phyloP scores from a whole-genome alignment of 2,329 filamentous ascomycete species.

The Neophaeococcomyces aloes region DNA sequence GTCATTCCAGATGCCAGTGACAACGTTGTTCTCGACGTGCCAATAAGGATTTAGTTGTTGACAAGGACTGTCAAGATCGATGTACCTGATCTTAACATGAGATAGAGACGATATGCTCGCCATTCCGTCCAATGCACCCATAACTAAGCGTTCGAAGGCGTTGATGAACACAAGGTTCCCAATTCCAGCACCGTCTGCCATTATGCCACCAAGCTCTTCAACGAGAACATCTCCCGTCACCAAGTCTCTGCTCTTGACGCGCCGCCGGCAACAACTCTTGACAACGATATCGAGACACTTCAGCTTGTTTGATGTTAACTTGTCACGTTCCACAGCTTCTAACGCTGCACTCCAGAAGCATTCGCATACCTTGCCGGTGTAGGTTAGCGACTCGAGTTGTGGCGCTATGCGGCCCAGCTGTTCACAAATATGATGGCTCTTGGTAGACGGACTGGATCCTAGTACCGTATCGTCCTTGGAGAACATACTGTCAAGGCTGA shows the following conservation, averaged over 20 bases:
- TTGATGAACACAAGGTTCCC: conserved; percentile 62
- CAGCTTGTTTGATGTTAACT: conserved; percentile 33
- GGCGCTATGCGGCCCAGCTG: conserved; percentile 52
- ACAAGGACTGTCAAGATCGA: conserved; percentile 62
- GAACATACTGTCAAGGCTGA: conserved; percentile 64
- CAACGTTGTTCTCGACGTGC: conserved; percentile 48
- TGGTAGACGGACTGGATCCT: conserved; percentile 30
- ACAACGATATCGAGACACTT: conserved; percentile 61
- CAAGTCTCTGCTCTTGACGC: conserved; percentile 16
- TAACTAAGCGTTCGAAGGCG: conserved; percentile 58
- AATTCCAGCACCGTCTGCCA: conserved; percentile 59
- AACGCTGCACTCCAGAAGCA: conserved; percentile 54
- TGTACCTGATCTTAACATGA: conserved; percentile 61
- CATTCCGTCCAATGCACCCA: conserved; percentile 53
- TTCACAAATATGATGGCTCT: conserved; percentile 49
- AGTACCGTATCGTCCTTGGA: conserved; percentile 42
- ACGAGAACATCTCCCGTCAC: conserved; percentile 16
- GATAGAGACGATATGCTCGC: conserved; percentile 46
- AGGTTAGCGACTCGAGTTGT: conserved; percentile 56
- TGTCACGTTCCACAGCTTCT: conserved; percentile 39
- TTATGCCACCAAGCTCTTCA: conserved; percentile 22
- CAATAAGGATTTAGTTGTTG: conserved; percentile 66
- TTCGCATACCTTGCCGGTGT: conserved; percentile 61
- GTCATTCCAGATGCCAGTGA: conserved; percentile 63
- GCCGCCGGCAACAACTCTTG: conserved; percentile 58